These are phyloP conservation scores for Raffaelea ambrosiae DNA, from an alignment of 2,329 filamentous ascomycete genomes.

Conservation along the genomic window DNA sequence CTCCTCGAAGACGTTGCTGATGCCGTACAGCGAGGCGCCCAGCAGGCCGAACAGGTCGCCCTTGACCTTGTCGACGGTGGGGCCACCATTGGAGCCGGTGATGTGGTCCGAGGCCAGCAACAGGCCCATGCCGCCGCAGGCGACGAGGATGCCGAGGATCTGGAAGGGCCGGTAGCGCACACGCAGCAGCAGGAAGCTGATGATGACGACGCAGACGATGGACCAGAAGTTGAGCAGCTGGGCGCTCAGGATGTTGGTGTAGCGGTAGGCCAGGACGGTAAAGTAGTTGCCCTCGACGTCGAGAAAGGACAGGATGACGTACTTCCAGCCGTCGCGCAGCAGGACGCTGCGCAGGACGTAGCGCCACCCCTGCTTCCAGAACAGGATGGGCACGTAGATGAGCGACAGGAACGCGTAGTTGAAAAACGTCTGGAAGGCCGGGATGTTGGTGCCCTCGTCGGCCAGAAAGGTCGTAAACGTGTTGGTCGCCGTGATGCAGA, in stretches of 20 bases:
- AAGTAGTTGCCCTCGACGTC: conserved; percentile 99
- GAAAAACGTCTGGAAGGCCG: conserved; percentile 92
- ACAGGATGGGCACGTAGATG: conserved; percentile 71
- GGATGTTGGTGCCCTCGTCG: conserved; percentile 63
- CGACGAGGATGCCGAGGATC: conserved; percentile 78
- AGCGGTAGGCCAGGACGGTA: conserved; percentile 84
- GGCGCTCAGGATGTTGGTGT: conserved; percentile 86
- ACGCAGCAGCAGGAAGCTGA: conserved; percentile 73
- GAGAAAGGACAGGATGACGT: conserved; percentile 83
- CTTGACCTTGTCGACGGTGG: conserved; percentile 65
- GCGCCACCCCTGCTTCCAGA: conserved; percentile 70
- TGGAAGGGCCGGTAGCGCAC: conserved; percentile 89
- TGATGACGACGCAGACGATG: conserved; percentile 80
- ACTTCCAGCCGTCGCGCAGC: conserved; percentile 76
- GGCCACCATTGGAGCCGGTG: conserved; percentile 62
- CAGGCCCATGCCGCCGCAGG: conserved; percentile 83
- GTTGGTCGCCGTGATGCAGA: conserved; percentile 89
- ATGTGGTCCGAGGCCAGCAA: conserved; percentile 84
- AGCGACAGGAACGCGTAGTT: conserved; percentile 80
- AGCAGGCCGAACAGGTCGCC: conserved; percentile 88
- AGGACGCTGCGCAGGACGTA: conserved; percentile 56
- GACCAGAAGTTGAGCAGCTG: conserved; percentile 99
- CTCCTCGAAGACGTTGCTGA: conserved; percentile 88
- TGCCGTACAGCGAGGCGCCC: conserved; percentile 83
- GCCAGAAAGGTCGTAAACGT: conserved; percentile 76